Conservation (phyloP, 2,329 filamentous ascomycete genomes). For the Anthostomella pinea region DNA sequence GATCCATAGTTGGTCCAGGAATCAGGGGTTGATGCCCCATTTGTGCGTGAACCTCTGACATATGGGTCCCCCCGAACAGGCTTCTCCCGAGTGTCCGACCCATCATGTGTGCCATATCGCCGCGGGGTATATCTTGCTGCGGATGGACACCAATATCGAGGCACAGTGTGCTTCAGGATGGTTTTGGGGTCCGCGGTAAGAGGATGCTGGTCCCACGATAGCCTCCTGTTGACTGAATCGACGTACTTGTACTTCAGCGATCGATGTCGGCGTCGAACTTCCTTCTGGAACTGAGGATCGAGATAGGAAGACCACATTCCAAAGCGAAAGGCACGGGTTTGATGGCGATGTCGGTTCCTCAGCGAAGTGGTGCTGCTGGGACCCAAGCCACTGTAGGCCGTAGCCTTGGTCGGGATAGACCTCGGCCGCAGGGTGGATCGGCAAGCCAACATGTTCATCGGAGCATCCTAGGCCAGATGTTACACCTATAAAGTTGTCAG, state of each 20-base stretch:
- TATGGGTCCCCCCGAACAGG: constrained; percentile 21
- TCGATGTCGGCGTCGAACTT: constrained; percentile 44
- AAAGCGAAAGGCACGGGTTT: constrained; percentile 48
- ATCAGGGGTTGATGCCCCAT: neutral
- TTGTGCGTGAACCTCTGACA: constrained; percentile 34
- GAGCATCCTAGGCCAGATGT: too few relatives aligned
- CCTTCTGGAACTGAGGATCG: constrained; percentile 40
- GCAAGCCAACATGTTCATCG: constrained; percentile 34
- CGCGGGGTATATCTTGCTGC: constrained; percentile 24
- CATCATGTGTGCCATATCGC: constrained; percentile 36
- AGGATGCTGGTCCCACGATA: constrained; percentile 44
- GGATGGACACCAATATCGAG: constrained; percentile 37
- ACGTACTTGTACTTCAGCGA: constrained; percentile 43
- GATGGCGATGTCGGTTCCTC: constrained; percentile 30
- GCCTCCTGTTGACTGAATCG: constrained; percentile 42
- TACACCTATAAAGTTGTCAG: too few relatives aligned
- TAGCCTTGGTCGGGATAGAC: constrained; percentile 20
- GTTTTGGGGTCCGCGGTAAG: constrained; percentile 34
- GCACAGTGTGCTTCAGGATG: constrained; percentile 41
- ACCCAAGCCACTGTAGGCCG: constrained; percentile 15
- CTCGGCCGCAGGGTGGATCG: constrained; percentile 28
- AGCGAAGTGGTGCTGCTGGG: constrained; percentile 17
- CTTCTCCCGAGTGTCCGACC: constrained; percentile 37
- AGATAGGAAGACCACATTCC: constrained; percentile 44
- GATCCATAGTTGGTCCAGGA: constrained; percentile 8